phyloP scores from a whole-genome alignment of 768 basidiomycete species.

The Boletus fagicola region DNA sequence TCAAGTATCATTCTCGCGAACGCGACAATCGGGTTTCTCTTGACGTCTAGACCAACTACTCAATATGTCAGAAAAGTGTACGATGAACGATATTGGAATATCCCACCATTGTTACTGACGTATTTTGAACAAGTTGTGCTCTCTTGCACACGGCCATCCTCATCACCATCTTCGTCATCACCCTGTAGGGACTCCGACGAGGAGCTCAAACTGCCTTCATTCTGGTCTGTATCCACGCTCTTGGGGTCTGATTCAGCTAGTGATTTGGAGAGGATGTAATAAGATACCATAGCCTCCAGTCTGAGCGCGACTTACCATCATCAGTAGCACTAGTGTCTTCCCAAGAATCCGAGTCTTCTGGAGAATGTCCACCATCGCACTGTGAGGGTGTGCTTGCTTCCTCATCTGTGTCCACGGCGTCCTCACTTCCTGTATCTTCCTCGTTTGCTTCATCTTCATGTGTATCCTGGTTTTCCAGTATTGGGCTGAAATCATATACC shows the following conservation, averaged over 20 bases:
- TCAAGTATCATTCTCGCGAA: background rate
- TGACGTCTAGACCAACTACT: background rate
- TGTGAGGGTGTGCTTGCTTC: background rate
- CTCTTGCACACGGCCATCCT: background rate
- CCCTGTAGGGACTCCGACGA: too few species aligned
- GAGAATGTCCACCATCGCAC: background rate
- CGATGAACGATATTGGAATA: background rate
- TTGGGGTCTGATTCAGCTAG: background rate
- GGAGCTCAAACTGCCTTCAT: background rate
- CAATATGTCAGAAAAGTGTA: background rate
- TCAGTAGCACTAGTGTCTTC: background rate
- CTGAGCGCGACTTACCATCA: background rate
- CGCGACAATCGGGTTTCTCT: background rate
- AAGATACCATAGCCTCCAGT: background rate
- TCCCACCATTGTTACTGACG: background rate
- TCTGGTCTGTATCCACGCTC: background rate
- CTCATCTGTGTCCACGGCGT: background rate
- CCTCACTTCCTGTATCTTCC: background rate
- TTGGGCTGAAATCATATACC: background rate
- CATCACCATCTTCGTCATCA: background rate
- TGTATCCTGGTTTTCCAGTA: background rate
- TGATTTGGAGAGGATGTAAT: background rate
- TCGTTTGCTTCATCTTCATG: background rate
- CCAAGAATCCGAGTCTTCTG: constrained; percentile 2
- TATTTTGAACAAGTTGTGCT: background rate